Evolutionary conservation across 1,139 yeast genomes (phyloP).

Genomic region (Arxiozyma heterogenica): DNA sequence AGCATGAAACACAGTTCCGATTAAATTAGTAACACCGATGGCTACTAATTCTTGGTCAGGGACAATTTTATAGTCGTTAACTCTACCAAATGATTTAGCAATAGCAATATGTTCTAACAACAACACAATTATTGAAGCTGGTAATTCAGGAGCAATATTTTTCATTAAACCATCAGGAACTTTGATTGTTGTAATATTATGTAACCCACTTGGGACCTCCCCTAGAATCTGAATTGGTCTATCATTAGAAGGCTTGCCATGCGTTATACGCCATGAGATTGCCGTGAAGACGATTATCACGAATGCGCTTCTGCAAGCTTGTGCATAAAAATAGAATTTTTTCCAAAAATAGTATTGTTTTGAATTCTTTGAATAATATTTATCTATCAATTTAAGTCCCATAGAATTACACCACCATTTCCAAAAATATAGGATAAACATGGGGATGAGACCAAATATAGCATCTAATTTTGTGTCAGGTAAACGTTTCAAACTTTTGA

Average conservation of each 20-base stretch:
- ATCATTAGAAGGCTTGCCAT: conserved; percentile 32
- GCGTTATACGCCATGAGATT: conserved; percentile 55
- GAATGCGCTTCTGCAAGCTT: conserved; percentile 73
- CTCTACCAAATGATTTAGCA: conserved; percentile 85
- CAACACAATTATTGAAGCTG: conserved; percentile 74
- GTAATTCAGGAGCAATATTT: conserved; percentile 66
- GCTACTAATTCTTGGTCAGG: conserved; percentile 95
- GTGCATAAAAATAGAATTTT: conserved; percentile 46
- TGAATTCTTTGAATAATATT: conserved; percentile 33
- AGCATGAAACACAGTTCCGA: conserved; percentile 87
- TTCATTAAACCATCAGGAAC: conserved; percentile 54
- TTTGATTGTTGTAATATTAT: conserved; percentile 63
- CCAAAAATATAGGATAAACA: conserved; percentile 62
- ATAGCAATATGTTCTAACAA: conserved; percentile 89
- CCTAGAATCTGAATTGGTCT: conserved; percentile 53
- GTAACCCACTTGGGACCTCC: conserved; percentile 71
- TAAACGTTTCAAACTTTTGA: conserved; percentile 64
- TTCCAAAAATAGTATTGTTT: conserved; percentile 37
- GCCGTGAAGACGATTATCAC: conserved; percentile 71
- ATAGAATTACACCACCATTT: conserved; percentile 46
- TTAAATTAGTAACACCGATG: conserved; percentile 81
- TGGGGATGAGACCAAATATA: conserved; percentile 75
- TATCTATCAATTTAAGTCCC: conserved; percentile 42
- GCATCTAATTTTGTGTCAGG: conserved; percentile 66
- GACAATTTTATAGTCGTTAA: conserved; percentile 80